Evolutionary conservation across 345 rosid genomes (phyloP), one percentile per base, ranked within the genome.

Genomic region (Pugionium dolabratum): DNA sequence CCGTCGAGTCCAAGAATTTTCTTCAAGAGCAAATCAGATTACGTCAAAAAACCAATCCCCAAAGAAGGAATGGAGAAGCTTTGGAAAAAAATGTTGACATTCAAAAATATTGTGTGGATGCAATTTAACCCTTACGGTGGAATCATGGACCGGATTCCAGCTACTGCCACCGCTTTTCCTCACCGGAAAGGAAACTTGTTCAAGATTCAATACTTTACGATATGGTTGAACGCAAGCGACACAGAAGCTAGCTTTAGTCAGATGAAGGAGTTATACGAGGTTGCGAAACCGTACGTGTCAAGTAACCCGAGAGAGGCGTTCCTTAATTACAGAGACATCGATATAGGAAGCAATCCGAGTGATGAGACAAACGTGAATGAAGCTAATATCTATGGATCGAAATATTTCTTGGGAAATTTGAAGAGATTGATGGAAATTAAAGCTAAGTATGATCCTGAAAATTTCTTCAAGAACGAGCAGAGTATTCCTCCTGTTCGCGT

Each of bases 111-210:
- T 60, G 75, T 80, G 36, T 61, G 76, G n/a, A 31, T 88, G 84
- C 28, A 79, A 75, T 74, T 78, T 33, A 85, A 81, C 62, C 75
- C 91, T 0, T 87, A 87, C 6, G 94, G 95, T 0, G 91, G 95
- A 1, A 74, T 33, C 74, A 87, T 90, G 91, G 66, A 54, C 10
- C 60, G 79, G 55, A 77, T 86, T 6, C 66, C 82, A 0, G 9
- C 53, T 0, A 27, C 75, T 0, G 82, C 72, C 0, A 73, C 86
- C 1, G 82, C 91, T 1, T 84, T 81, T 18, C 90, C 97, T 0
- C 97, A 90, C 6, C 67, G 92, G 32, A 71, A 88, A 42, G 87
- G 28, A 82, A 81, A 25, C 33, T 87, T 54, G 37, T 85, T 59
- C 57, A 81, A 80, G 74, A 31, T 90, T 6, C 79, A 79, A 33